A percentile compares a stretch with the other conserved stretches of the same genome.
Evolutionary conservation across 495 filamentous ascomycete species (phyloP).

Genomic region (Penicillium paxilli): DNA sequence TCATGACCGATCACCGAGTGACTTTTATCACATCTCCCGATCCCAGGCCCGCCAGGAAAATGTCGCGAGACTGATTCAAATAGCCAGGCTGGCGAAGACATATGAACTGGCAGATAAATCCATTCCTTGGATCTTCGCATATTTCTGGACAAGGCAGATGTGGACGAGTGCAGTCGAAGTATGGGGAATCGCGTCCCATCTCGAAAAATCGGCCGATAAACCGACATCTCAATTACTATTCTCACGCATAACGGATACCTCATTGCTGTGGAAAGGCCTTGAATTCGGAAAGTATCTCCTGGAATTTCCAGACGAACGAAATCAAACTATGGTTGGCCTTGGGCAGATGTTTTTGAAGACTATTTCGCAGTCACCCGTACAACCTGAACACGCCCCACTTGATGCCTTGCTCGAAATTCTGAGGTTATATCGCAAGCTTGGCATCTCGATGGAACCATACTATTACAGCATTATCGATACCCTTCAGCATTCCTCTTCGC

Average conservation of each 20-base stretch:
- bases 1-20: conserved; percentile 26
- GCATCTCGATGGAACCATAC: conserved; percentile 19
- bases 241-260: not conserved
- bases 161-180: not conserved
- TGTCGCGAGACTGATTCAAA: conserved; percentile 13
- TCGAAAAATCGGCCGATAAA: not conserved
- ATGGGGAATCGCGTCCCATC: not conserved
- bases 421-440: conserved; percentile 19
- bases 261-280: conserved; percentile 10
- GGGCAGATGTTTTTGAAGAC: conserved; percentile 22
- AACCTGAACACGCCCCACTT: conserved; percentile 24
- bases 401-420: conserved; percentile 32
- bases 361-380: conserved; percentile 16
- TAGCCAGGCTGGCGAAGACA: conserved; percentile 34
- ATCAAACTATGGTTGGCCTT: conserved; percentile 6
- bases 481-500: conserved; percentile 21
- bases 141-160: not conserved
- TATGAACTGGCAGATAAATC: conserved; percentile 19
- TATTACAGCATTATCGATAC: conserved; percentile 34
- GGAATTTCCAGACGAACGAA: not conserved
- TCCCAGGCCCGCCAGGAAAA: conserved; percentile 25
- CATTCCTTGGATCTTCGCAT: conserved; percentile 9
- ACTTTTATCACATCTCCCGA: conserved; percentile 37
- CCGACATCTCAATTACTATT: not conserved
- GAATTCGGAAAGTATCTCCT: conserved; percentile 18